Conservation (phyloP, 78 protist genomes). For the Dictyostelium citrinum region DNA sequence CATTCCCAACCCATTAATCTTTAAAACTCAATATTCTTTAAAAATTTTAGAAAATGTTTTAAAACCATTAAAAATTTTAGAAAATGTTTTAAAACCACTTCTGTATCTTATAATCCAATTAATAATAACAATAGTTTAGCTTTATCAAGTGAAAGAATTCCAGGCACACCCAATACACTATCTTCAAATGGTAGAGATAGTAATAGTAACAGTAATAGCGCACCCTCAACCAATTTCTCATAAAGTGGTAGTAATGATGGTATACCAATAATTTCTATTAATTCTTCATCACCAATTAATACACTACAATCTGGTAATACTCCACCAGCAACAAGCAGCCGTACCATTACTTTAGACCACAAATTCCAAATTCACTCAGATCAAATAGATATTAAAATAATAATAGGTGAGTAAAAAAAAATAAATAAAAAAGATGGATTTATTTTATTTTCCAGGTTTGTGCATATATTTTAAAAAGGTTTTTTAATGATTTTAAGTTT, state of each 20-base stretch:
- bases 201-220: background rate
- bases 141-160: background rate
- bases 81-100: too few species aligned
- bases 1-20: conserved; percentile 47
- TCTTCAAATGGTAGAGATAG: background rate
- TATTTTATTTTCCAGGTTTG: too few species aligned
- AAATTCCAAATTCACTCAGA: too few species aligned
- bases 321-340: too few species aligned
- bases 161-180: background rate
- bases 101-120: conserved; percentile 3
- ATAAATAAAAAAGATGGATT: too few species aligned
- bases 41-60: background rate
- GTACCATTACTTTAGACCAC: too few species aligned
- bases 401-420: too few species aligned
- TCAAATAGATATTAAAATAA: too few species aligned
- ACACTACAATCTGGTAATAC: background rate
- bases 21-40: conserved; percentile 38
- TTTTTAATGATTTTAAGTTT: too few species aligned
- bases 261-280: background rate
- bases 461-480: too few species aligned
- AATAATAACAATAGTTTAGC: background rate
- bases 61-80: background rate
- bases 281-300: background rate
- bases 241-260: background rate
- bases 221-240: background rate